These are phyloP conservation scores for Cadophora gregata DNA, from an alignment of 2,329 filamentous ascomycete genomes.

Conservation along the genomic window DNA sequence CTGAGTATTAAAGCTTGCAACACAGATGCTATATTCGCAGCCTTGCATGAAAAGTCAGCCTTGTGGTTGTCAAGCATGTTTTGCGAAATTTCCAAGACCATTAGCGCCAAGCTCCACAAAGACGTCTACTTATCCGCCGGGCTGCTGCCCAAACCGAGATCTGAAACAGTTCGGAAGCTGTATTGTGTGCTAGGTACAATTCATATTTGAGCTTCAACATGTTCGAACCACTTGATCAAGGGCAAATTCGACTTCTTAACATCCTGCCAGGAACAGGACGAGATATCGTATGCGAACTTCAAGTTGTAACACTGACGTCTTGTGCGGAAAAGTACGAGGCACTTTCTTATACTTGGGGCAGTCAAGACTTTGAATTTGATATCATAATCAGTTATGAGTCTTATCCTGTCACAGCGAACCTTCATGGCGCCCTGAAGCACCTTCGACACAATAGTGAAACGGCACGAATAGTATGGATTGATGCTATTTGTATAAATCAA, in stretches of 20 bases:
- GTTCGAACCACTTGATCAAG: constrained; percentile 1
- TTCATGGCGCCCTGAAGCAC: constrained; percentile 19
- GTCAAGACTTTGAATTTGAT: neutral
- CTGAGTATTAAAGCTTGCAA: neutral
- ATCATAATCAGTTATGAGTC: neutral
- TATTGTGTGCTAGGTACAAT: neutral
- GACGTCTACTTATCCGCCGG: too few species aligned
- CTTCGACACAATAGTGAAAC: constrained; percentile 14
- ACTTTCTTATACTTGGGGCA: constrained; percentile 27
- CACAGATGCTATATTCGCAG: neutral
- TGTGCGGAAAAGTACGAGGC: constrained; percentile 17
- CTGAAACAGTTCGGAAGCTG: neutral
- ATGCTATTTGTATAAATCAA: constrained; percentile 29
- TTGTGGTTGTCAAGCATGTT: neutral
- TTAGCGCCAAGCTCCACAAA: neutral
- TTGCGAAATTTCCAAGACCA: neutral
- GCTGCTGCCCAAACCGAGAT: neutral
- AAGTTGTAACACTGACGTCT: neutral
- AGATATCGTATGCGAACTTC: constrained; percentile 13
- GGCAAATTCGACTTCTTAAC: constrained; percentile 15
- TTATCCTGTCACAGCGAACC: constrained; percentile 14
- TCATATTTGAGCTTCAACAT: neutral
- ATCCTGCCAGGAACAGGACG: constrained; percentile 6
- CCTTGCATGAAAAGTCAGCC: neutral
- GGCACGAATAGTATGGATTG: constrained; percentile 22